These are phyloP conservation scores for Acorus gramineus DNA, from an alignment of 106 monocot genomes.

Conservation along the genomic window DNA sequence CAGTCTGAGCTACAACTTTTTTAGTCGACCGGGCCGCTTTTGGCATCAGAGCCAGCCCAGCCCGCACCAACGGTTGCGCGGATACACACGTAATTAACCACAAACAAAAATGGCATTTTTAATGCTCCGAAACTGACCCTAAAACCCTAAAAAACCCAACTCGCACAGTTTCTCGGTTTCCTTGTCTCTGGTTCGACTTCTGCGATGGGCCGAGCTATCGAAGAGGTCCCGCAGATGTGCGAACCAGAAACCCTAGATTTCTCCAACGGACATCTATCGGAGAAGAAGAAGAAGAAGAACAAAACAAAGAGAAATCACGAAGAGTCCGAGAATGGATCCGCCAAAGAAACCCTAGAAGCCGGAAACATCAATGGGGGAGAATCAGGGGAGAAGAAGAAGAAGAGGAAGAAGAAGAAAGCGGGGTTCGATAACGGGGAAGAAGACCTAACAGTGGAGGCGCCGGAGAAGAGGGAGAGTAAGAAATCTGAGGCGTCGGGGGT, in stretches of 20 bases:
- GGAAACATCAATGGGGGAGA: conserved; percentile 3
- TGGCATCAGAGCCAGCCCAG: too few relatives aligned
- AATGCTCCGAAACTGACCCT: too few relatives aligned
- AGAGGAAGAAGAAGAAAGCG: not conserved
- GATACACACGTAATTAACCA: too few relatives aligned
- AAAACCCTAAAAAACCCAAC: too few relatives aligned
- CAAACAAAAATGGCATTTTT: too few relatives aligned
- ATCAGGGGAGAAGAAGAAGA: not conserved
- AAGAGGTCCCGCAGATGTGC: not conserved
- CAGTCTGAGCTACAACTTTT: too few relatives aligned
- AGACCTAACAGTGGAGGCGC: conserved; percentile 1
- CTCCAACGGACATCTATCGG: not conserved
- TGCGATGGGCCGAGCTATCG: conserved; percentile 13
- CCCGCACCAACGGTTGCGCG: too few relatives aligned
- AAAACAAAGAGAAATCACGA: not conserved
- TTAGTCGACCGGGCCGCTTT: too few relatives aligned
- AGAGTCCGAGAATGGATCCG: not conserved
- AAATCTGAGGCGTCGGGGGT: not conserved
- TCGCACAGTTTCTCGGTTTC: too few relatives aligned
- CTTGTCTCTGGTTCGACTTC: not conserved
- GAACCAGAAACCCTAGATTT: conserved; percentile 21
- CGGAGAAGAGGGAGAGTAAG: conserved; percentile 4
- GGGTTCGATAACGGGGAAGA: not conserved
- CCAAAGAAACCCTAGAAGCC: not conserved
- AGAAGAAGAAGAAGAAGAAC: conserved; percentile 30